Evolutionary conservation across 352 stramenopile genomes (phyloP).

Genomic region (Pelagophyceae sp.): DNA sequence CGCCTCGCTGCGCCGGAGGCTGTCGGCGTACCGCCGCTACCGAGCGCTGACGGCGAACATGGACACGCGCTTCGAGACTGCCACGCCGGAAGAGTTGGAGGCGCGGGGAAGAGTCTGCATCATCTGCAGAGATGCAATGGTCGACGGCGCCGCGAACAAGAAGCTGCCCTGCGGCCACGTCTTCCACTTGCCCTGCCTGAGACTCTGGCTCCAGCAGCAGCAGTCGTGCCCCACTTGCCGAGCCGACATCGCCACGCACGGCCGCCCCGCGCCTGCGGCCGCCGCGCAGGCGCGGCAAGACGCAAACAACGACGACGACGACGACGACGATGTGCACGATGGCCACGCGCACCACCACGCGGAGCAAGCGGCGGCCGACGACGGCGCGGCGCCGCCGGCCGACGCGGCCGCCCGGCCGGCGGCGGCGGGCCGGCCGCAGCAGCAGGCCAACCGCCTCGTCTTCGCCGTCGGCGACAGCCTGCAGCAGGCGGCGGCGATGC

Average conservation of each 20-base stretch:
- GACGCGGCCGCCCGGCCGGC: too few relatives aligned
- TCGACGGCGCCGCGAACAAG: constrained; percentile 64
- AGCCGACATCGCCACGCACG: constrained; percentile 72
- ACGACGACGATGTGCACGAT: background rate
- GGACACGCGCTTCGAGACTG: constrained; percentile 86
- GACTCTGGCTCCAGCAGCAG: constrained; percentile 96
- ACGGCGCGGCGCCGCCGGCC: too few relatives aligned
- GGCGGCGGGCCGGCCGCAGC: too few relatives aligned
- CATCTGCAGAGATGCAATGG: constrained; percentile 91
- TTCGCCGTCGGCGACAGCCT: too few relatives aligned
- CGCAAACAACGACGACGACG: background rate
- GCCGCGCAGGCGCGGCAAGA: too few relatives aligned
- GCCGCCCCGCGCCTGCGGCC: constrained; percentile 18
- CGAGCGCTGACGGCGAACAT: constrained; percentile 86
- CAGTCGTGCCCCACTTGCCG: constrained; percentile 95
- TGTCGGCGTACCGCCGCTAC: constrained; percentile 69
- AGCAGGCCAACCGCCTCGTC: background rate
- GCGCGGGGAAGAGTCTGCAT: constrained; percentile 78
- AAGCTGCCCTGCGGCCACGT: constrained; percentile 91
- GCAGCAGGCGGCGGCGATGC: too few relatives aligned
- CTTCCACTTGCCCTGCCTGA: constrained; percentile 91
- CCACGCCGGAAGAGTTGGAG: constrained; percentile 84
- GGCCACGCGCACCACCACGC: background rate
- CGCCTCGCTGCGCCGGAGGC: constrained; percentile 45
- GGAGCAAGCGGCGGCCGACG: too few relatives aligned